Base-by-base conservation (phyloP, 768 basidiomycete species). In the Dendrothele bispora region DNA sequence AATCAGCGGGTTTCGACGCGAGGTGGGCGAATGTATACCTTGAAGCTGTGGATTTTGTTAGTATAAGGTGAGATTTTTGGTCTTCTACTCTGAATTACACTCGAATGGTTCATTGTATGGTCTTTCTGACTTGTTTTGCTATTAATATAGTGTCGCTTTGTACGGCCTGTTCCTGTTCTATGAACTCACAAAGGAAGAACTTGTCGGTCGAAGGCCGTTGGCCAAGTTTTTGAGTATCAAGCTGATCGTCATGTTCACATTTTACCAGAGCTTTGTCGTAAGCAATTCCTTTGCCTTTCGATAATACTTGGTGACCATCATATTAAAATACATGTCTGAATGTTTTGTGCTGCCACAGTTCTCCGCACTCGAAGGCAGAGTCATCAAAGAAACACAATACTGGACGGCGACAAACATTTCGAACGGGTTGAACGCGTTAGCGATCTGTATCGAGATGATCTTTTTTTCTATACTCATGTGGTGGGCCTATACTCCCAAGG, bases 371-470 rank as follows among this genome's bases (percentile, higher is more conserved):
- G 80, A 84, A 58, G 77, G 84, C 39, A 65, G 72, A 25, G 84
- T 91, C 32, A 90, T 95, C 45, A 68, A 88, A 43, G 90, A 69
- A n/a, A 91, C 90, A 0, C 37, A 77, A 46, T 92, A 83, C 59
- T 94, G 93, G 92, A 89, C 91, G 2, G 66, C 73, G 28, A 84
- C 86, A 3, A 95, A 95, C 59, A 82, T 95, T 42, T 79, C 91
- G 1, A 78, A 95, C 49, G 93, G 93, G 1, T 66, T 95, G 25
- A 88, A 83, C 52, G 91, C 93, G 0, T 73, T 97, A 4, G 72
- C 86, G 15, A 90, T 83, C 25, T 90, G 88, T 54, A 80, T 95
- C 40, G 93, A 95, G 88, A 94, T 94, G 91, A 82, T 92, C 37
- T 69, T 91, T 59, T 93, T 94, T 61, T 71, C 90, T 3, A 37